These are phyloP conservation scores for Penicillium brasilianum DNA, from an alignment of 2,329 filamentous ascomycete genomes.

Conservation along the genomic window DNA sequence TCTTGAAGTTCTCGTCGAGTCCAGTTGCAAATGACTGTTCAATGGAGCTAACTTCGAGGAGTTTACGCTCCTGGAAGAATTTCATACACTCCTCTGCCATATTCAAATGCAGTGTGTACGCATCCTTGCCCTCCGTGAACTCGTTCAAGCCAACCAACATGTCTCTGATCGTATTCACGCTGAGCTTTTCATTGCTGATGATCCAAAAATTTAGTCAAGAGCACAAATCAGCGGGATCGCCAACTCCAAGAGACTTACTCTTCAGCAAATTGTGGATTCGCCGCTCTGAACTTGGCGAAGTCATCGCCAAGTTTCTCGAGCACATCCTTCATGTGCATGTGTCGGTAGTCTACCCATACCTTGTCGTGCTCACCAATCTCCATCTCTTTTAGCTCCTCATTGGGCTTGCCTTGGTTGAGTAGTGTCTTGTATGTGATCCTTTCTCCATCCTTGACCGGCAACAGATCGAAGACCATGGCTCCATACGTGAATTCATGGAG, in stretches of 20 bases:
- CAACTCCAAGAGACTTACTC: constrained; percentile 46
- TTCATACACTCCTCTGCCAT: constrained; percentile 99
- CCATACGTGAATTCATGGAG: constrained; percentile 98
- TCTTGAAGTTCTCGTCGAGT: constrained; percentile 87
- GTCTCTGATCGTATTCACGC: constrained; percentile 89
- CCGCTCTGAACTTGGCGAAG: constrained; percentile 87
- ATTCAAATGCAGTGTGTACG: constrained; percentile 89
- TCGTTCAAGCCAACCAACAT: constrained; percentile 95
- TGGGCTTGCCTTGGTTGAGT: constrained; percentile 73
- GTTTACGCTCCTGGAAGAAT: constrained; percentile 80
- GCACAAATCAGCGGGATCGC: constrained; percentile 7
- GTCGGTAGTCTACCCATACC: constrained; percentile 93
- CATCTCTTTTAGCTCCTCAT: constrained; percentile 84
- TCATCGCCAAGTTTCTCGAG: constrained; percentile 91
- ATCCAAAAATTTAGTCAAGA: constrained; percentile 9
- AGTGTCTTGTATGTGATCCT: constrained; percentile 84
- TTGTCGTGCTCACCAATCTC: constrained; percentile 89
- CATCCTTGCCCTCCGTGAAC: constrained; percentile 93
- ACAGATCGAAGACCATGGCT: constrained; percentile 93
- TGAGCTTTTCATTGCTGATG: constrained; percentile 67
- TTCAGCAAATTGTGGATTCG: constrained; percentile 91
- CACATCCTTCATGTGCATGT: constrained; percentile 97
- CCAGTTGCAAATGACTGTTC: constrained; percentile 94
- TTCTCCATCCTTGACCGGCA: constrained; percentile 85
- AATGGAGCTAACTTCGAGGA: constrained; percentile 82